These are phyloP conservation scores for Talaromyces atroroseus DNA, from an alignment of 2,329 filamentous ascomycete genomes.

Conservation along the genomic window DNA sequence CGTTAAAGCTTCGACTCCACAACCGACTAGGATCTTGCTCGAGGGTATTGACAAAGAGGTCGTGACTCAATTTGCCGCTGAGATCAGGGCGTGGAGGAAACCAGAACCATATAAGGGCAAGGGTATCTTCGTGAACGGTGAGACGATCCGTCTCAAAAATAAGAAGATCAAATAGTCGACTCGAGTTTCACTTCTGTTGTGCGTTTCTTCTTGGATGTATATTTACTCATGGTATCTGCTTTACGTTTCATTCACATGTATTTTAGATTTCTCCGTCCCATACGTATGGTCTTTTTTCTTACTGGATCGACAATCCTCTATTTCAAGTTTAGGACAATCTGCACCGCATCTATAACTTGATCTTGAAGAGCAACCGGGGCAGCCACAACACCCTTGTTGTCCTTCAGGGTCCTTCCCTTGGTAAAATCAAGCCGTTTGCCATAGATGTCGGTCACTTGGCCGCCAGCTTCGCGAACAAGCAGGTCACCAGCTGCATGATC, in stretches of 20 bases:
- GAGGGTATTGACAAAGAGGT: conserved; percentile 82
- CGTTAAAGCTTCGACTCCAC: conserved; percentile 78
- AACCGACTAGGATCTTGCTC: conserved; percentile 84
- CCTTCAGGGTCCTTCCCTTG: conserved; percentile 74
- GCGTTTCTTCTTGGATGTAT: conserved; percentile 17
- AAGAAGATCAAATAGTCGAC: conserved; percentile 82
- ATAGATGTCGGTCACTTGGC: conserved; percentile 80
- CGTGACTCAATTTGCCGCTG: conserved; percentile 85
- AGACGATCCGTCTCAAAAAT: conserved; percentile 96
- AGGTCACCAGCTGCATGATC: conserved; percentile 94
- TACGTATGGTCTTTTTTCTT: not conserved
- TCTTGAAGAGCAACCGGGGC: conserved; percentile 71
- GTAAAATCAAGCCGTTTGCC: conserved; percentile 84
- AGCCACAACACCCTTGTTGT: conserved; percentile 92
- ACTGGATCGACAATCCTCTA: conserved; percentile 14
- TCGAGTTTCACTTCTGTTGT: conserved; percentile 12
- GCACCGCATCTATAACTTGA: conserved; percentile 73
- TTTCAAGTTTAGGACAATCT: conserved; percentile 62
- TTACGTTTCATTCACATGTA: conserved; percentile 16
- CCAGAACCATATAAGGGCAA: conserved; percentile 99
- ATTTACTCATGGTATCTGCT: conserved; percentile 21
- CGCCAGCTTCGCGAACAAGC: conserved; percentile 90
- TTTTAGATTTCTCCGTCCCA: conserved; percentile 14
- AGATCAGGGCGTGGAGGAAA: conserved; percentile 79
- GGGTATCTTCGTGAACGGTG: conserved; percentile 95